Conservation (phyloP, 176 grass and related monocot genomes). For the Carex scoparia region DNA sequence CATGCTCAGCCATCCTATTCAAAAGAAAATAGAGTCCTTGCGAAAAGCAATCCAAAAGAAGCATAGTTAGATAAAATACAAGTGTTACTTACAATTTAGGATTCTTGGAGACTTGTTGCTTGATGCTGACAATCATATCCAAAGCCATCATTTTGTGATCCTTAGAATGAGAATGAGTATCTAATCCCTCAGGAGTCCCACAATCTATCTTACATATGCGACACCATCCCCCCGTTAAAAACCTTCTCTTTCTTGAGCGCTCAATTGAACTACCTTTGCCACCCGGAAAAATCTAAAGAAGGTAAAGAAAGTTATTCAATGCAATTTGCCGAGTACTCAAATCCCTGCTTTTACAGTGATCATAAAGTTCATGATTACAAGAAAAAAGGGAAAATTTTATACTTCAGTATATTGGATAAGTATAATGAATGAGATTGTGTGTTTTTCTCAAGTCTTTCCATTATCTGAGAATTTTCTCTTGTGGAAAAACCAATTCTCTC, state of each 20-base stretch:
- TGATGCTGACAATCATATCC: conserved; percentile 85
- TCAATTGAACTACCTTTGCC: conserved; percentile 32
- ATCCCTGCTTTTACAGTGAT: background rate
- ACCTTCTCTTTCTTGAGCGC: conserved; percentile 43
- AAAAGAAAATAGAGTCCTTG: conserved; percentile 19
- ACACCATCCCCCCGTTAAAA: conserved; percentile 60
- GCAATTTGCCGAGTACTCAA: background rate
- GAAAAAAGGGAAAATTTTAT: background rate
- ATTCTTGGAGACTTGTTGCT: conserved; percentile 63
- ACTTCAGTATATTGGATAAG: background rate
- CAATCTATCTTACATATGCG: conserved; percentile 80
- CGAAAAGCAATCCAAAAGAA: conserved; percentile 4
- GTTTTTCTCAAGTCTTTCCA: background rate
- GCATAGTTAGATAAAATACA: conserved; percentile 28
- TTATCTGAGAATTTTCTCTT: background rate
- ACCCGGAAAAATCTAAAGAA: conserved; percentile 9
- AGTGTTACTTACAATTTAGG: conserved; percentile 48
- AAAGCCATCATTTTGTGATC: conserved; percentile 86
- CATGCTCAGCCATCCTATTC: conserved; percentile 7
- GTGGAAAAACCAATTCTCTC: background rate
- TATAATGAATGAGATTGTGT: background rate
- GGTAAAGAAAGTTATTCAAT: background rate
- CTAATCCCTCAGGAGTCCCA: conserved; percentile 65
- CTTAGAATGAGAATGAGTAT: conserved; percentile 76
- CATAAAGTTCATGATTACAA: background rate